Conservation (phyloP, 2,329 filamentous ascomycete genomes). For the Ceratocystis harringtonii region DNA sequence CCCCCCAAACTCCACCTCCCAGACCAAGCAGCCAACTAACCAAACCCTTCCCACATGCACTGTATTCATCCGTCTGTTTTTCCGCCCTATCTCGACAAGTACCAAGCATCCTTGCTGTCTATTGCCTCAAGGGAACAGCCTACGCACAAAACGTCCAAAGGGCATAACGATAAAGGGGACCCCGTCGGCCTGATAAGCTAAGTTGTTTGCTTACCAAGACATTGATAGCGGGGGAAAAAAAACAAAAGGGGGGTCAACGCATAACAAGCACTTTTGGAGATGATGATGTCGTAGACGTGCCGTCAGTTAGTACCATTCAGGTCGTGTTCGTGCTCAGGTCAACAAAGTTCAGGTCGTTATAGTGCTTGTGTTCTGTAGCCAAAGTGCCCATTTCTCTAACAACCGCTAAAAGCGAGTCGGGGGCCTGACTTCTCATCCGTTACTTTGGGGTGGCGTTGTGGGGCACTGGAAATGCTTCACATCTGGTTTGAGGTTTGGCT, state of each 20-base stretch:
- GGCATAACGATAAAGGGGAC: not conserved
- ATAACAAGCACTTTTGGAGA: not conserved
- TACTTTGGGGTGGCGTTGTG: too few species aligned
- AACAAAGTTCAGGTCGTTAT: not conserved
- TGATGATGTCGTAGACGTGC: not conserved
- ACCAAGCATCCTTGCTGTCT: not conserved
- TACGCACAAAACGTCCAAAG: not conserved
- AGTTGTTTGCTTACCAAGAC: not conserved
- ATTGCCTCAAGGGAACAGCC: not conserved
- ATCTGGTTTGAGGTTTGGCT: too few species aligned
- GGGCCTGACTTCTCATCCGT: too few species aligned
- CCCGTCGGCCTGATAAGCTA: not conserved
- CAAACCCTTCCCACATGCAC: not conserved
- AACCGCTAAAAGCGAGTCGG: too few species aligned
- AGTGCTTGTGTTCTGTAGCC: slow-evolving; percentile 1
- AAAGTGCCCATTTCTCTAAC: not conserved
- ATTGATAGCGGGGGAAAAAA: not conserved
- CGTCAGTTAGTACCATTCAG: not conserved
- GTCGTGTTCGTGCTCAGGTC: not conserved
- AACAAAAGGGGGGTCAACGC: too few species aligned
- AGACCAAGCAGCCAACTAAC: not conserved
- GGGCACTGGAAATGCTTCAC: too few species aligned
- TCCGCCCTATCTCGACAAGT: slow-evolving; percentile 5
- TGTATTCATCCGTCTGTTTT: not conserved
- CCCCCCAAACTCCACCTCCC: too few species aligned